These are phyloP conservation scores for Picochlorum costavermella DNA, from an alignment of 139 green algal genomes.

Conservation along the genomic window DNA sequence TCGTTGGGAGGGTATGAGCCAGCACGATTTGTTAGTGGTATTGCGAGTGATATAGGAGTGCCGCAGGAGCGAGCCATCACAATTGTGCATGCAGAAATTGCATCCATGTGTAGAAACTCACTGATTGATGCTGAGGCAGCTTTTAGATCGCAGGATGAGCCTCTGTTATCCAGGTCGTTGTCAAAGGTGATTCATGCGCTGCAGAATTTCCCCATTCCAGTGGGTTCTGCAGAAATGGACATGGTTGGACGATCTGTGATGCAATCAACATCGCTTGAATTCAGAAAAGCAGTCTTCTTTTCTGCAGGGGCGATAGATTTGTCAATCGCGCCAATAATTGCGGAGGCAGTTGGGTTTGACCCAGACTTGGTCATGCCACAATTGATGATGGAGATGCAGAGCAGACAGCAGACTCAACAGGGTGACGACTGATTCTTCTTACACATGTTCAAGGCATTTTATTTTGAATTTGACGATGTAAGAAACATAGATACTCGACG, in stretches of 20 bases:
- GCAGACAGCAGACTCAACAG: not conserved
- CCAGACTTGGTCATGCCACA: slow-evolving; percentile 30
- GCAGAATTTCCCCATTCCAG: slow-evolving; percentile 24
- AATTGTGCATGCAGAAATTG: slow-evolving; percentile 28
- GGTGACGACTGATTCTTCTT: not conserved
- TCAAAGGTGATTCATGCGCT: slow-evolving; percentile 16
- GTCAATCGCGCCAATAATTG: slow-evolving; percentile 15
- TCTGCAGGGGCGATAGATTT: slow-evolving; percentile 26
- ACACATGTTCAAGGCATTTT: slow-evolving; percentile 40
- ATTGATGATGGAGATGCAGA: not conserved
- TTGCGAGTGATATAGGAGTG: slow-evolving; percentile 29
- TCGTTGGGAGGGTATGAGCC: slow-evolving; percentile 8
- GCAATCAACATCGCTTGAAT: slow-evolving; percentile 18
- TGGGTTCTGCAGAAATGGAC: slow-evolving; percentile 24
- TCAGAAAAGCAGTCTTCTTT: slow-evolving; percentile 16
- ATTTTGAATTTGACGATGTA: slow-evolving; percentile 80
- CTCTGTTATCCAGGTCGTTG: slow-evolving; percentile 15
- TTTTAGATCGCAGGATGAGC: slow-evolving; percentile 11
- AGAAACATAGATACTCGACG: slow-evolving; percentile 79
- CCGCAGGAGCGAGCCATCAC: slow-evolving; percentile 18
- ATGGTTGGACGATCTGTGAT: slow-evolving; percentile 24
- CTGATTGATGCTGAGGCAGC: slow-evolving; percentile 30
- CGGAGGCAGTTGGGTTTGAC: slow-evolving; percentile 38
- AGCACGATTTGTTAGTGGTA: slow-evolving; percentile 22
- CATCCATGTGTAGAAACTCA: slow-evolving; percentile 9